phyloP scores from a whole-genome alignment of 805 yeast genomes.

The Alloascoidea africana region DNA sequence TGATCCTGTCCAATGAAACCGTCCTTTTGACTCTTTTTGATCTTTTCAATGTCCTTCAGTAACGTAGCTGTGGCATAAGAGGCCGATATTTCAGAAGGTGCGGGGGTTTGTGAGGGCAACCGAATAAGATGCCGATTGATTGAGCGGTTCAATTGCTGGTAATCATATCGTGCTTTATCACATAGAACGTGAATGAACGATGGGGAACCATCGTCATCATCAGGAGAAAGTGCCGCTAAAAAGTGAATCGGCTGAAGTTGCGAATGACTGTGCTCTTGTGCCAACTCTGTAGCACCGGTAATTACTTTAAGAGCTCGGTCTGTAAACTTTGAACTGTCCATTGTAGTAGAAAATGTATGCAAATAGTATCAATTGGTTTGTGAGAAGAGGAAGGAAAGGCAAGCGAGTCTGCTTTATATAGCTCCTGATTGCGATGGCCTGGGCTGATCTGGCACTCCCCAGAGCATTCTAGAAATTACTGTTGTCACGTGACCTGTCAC shows the following conservation, averaged over 20 bases:
- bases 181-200: conserved; percentile 67
- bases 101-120: conserved; percentile 77
- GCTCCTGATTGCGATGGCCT: no score
- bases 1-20: conserved; percentile 91
- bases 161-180: conserved; percentile 81
- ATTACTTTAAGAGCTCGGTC: conserved; percentile 82
- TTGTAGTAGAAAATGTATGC: conserved; percentile 10
- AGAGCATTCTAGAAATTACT: no score
- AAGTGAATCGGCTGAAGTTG: conserved; percentile 82
- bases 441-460: no score
- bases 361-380: no score
- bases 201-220: conserved; percentile 36
- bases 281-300: conserved; percentile 66
- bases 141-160: conserved; percentile 61
- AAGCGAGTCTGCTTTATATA: no score
- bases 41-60: conserved; percentile 56
- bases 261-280: conserved; percentile 71
- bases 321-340: conserved; percentile 73
- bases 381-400: no score
- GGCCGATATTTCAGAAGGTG: conserved; percentile 71
- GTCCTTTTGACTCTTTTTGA: conserved; percentile 82
- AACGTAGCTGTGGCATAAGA: conserved; percentile 66
- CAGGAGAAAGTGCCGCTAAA: conserved; percentile 75
- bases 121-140: conserved; percentile 75
- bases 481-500: no score